phyloP scores from a whole-genome alignment of 2,329 filamentous ascomycete genomes.

The Phialophora verrucosa region DNA sequence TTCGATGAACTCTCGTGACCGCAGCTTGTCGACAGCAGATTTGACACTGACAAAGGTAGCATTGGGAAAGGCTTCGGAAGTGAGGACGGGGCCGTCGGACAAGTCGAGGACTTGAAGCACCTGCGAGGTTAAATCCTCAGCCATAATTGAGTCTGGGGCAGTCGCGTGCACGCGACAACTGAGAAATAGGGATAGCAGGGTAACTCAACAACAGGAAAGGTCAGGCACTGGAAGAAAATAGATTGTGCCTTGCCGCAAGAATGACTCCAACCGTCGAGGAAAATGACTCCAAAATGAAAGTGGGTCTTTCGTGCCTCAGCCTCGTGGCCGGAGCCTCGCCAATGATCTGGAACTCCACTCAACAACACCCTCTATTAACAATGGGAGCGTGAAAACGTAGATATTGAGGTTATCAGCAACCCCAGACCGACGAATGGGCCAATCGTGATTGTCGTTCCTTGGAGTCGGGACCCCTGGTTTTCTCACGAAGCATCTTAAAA shows the following conservation, averaged over 20 bases:
- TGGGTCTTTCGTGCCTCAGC: not conserved
- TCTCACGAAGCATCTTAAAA: too few species aligned
- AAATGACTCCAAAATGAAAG: conserved; percentile 18
- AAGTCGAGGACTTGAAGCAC: conserved; percentile 70
- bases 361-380: not conserved
- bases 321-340: conserved; percentile 6
- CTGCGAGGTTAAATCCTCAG: conserved; percentile 39
- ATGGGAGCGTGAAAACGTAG: not conserved
- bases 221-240: not conserved
- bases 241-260: not conserved
- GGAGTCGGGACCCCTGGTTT: too few species aligned
- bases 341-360: not conserved
- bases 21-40: conserved; percentile 83
- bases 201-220: not conserved
- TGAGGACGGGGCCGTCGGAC: conserved; percentile 67
- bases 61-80: conserved; percentile 71
- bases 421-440: too few species aligned
- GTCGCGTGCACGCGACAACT: not conserved
- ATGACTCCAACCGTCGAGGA: conserved; percentile 27
- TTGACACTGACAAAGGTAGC: conserved; percentile 74
- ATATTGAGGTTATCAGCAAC: too few species aligned
- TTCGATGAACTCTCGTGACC: conserved; percentile 81
- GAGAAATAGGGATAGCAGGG: not conserved
- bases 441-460: too few species aligned
- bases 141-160: conserved; percentile 32